phyloP scores from a whole-genome alignment of 139 green algal species.

The Chlorella sp. region DNA sequence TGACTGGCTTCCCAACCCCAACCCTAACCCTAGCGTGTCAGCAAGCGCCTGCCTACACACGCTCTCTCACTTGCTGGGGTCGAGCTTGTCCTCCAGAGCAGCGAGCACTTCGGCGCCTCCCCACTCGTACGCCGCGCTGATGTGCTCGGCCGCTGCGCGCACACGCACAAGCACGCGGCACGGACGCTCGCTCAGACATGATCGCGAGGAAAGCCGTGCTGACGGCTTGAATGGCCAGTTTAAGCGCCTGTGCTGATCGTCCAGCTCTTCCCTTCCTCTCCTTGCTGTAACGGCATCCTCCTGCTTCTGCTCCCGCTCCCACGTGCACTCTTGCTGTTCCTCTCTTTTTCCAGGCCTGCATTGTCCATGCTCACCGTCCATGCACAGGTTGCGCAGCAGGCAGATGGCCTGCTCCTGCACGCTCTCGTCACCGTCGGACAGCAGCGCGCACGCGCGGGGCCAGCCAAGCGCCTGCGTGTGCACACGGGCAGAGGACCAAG shows the following conservation, averaged over 20 bases:
- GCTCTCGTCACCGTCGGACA: conserved; percentile 43
- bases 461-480: conserved; percentile 52
- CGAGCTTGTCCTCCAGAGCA: conserved; percentile 30
- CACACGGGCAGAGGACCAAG: too few species aligned
- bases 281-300: too few species aligned
- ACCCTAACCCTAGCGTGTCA: background rate
- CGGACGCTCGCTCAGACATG: too few species aligned
- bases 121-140: conserved; percentile 21
- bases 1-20: background rate
- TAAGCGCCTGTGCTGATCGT: too few species aligned
- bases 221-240: background rate
- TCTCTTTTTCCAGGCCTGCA: too few species aligned
- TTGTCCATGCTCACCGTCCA: conserved; percentile 14
- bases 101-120: conserved; percentile 22
- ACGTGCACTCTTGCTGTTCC: background rate
- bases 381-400: conserved; percentile 42
- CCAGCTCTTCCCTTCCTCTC: too few species aligned
- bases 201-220: background rate
- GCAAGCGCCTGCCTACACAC: background rate
- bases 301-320: too few species aligned
- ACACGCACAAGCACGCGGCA: background rate
- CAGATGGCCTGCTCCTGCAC: conserved; percentile 46
- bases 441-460: conserved; percentile 36
- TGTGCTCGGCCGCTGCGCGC: conserved; percentile 1
- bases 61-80: conserved; percentile 13